These are phyloP conservation scores for Diaporthe sp. DNA, from an alignment of 2,329 filamentous ascomycete species.

Conservation along the genomic window DNA sequence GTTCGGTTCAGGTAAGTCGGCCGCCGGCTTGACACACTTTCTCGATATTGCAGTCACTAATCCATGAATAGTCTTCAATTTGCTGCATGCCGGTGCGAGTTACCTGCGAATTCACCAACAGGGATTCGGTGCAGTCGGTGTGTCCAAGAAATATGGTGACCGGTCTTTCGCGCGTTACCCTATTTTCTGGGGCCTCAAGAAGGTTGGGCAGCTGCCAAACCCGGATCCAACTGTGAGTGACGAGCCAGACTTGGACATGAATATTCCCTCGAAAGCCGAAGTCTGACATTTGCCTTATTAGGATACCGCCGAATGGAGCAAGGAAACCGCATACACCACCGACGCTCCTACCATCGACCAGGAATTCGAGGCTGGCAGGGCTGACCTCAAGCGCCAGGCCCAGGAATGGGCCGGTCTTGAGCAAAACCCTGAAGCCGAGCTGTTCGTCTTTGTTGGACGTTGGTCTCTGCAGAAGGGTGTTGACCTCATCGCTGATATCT, in stretches of 20 bases:
- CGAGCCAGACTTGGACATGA: background rate
- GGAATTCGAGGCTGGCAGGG: slow-evolving; percentile 64
- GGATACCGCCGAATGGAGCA: slow-evolving; percentile 70
- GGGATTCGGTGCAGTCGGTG: slow-evolving; percentile 75
- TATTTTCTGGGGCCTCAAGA: slow-evolving; percentile 75
- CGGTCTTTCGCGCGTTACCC: slow-evolving; percentile 73
- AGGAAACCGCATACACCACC: slow-evolving; percentile 49
- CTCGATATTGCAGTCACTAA: slow-evolving; percentile 65
- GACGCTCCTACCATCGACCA: slow-evolving; percentile 62
- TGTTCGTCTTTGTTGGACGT: slow-evolving; percentile 75
- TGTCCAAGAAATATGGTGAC: slow-evolving; percentile 76
- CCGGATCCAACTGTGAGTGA: slow-evolving; percentile 64
- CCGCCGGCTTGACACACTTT: slow-evolving; percentile 60
- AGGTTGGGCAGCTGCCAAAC: slow-evolving; percentile 73
- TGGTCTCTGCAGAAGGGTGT: slow-evolving; percentile 77
- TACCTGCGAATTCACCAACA: slow-evolving; percentile 75
- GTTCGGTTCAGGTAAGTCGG: slow-evolving; percentile 61
- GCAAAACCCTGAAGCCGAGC: slow-evolving; percentile 68
- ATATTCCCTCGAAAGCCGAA: background rate
- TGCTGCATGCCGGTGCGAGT: slow-evolving; percentile 73
- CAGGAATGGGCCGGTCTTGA: slow-evolving; percentile 76
- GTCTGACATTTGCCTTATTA: background rate
- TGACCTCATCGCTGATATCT: slow-evolving; percentile 74
- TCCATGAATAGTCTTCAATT: slow-evolving; percentile 66
- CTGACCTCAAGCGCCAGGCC: slow-evolving; percentile 67